phyloP scores from a whole-genome alignment of 176 grass and related monocot species.

The Raddia distichophylla region DNA sequence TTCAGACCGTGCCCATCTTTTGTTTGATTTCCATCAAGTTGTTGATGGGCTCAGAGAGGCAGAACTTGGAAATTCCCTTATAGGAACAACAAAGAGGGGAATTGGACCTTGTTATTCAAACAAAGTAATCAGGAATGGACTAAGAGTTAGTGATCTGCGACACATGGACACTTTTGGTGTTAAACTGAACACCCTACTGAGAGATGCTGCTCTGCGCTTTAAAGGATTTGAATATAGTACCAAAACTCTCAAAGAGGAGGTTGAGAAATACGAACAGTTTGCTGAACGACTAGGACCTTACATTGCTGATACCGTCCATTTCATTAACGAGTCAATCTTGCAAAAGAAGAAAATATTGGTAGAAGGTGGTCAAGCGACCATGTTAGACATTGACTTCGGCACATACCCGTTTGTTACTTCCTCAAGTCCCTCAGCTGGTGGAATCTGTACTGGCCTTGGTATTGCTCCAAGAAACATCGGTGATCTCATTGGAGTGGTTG shows the following conservation, averaged over 20 bases:
- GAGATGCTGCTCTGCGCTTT: conserved; percentile 68
- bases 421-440: conserved; percentile 88
- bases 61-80: conserved; percentile 70
- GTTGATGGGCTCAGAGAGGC: conserved; percentile 86
- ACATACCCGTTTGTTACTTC: conserved; percentile 97
- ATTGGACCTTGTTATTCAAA: conserved; percentile 92
- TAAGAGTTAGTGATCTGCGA: conserved; percentile 71
- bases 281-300: conserved; percentile 68
- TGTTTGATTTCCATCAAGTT: conserved; percentile 93
- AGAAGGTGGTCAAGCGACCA: conserved; percentile 95
- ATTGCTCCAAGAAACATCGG: conserved; percentile 80
- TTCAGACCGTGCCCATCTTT: conserved; percentile 85
- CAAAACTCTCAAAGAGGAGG: conserved; percentile 70
- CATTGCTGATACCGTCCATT: conserved; percentile 81
- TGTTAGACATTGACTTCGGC: conserved; percentile 98
- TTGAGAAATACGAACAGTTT: conserved; percentile 80
- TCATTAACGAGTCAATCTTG: conserved; percentile 73
- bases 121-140: conserved; percentile 79
- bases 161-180: conserved; percentile 83
- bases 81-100: conserved; percentile 88
- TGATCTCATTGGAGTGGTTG: conserved; percentile 90
- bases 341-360: conserved; percentile 97
- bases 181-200: conserved; percentile 71
- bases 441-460: conserved; percentile 90
- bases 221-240: conserved; percentile 66